Base-by-base conservation (phyloP, 176 grass and related monocot genomes). In the Zea mays region DNA sequence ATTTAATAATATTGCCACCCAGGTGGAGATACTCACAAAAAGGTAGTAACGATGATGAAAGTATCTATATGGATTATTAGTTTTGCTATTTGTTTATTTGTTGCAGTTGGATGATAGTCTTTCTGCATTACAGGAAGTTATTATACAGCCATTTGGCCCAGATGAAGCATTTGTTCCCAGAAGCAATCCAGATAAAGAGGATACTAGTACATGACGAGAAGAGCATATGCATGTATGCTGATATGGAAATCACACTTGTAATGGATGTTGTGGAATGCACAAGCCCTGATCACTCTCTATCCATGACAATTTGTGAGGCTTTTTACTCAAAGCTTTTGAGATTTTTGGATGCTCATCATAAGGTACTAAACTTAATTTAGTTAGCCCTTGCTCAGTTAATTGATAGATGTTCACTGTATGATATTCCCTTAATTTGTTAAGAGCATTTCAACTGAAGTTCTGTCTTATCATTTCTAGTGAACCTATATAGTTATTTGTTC, bases 161-260 rank as follows among this genome's bases (percentile, higher is more conserved):
- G 72, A 99, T 99, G 87, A 92, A 88, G 36, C 87, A 93, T 75
- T 73, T 99, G 38, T 90, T 99, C 43, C 90, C 96, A 72, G 92
- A 99, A 89, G 92, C 83, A 59, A 86, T 99, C 57, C 80, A 90
- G 79, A 90, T 95, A 71, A 91, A 93, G 8, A 95, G 86, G 81
- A 87, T 99, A 77, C 85, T 93, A 7, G 42, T 92, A 65, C 90
- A 93, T 76, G 90, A 95, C 81, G 86, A 85, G 73, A 84, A 93
- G 77, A 95, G 75, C 62, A 66, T 86, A 75, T 83, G 86, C 82
- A 90, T 99, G 83, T 86, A 85, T 93, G 81, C 88, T 82, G 96
- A 99, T 78, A 89, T 99, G 83, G 87, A 95, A 79, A 87, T 99
- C 74, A 79, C 83, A 65, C 75, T 99, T 81, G 27, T 69, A n/a